These are phyloP conservation scores for Piromyces finnis DNA, from an alignment of 192 early-diverging fungal species.

Conservation along the genomic window DNA sequence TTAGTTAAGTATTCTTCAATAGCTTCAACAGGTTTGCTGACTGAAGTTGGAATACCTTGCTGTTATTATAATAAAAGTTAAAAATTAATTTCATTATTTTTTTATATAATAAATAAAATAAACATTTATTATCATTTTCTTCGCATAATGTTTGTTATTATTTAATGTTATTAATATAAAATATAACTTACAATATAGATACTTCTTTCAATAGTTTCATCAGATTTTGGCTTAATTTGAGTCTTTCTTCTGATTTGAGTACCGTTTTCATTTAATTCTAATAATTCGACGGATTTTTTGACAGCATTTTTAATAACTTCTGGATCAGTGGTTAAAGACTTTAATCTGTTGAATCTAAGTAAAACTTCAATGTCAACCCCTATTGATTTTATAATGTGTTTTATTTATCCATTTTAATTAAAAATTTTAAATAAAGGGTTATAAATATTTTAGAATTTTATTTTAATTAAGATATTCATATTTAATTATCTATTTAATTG, in stretches of 20 bases:
- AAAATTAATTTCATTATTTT: too few species aligned
- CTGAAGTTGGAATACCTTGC: neutral
- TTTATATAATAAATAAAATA: too few species aligned
- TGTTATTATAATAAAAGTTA: neutral
- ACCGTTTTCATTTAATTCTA: conserved; percentile 29
- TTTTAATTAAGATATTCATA: too few species aligned
- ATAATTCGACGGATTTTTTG: conserved; percentile 20
- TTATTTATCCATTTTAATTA: too few species aligned
- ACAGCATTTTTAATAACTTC: conserved; percentile 26
- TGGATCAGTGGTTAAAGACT: conserved; percentile 15
- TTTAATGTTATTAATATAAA: too few species aligned
- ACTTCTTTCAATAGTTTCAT: conserved; percentile 11
- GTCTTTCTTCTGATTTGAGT: conserved; percentile 26
- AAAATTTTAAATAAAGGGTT: too few species aligned
- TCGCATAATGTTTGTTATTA: too few species aligned
- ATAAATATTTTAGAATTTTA: too few species aligned
- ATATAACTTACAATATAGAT: conserved; percentile 38
- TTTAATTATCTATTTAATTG: too few species aligned
- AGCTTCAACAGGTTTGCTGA: neutral
- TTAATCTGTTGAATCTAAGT: conserved; percentile 36
- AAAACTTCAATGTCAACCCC: conserved; percentile 25
- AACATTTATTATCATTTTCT: too few species aligned
- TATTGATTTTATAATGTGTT: conserved; percentile 2
- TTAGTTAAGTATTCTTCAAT: neutral
- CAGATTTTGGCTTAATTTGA: conserved; percentile 8